Evolutionary conservation across 2,329 filamentous ascomycete genomes (phyloP), one percentile per base, ranked within the genome.

Genomic region (Stagonosporopsis cucurbitacearum): DNA sequence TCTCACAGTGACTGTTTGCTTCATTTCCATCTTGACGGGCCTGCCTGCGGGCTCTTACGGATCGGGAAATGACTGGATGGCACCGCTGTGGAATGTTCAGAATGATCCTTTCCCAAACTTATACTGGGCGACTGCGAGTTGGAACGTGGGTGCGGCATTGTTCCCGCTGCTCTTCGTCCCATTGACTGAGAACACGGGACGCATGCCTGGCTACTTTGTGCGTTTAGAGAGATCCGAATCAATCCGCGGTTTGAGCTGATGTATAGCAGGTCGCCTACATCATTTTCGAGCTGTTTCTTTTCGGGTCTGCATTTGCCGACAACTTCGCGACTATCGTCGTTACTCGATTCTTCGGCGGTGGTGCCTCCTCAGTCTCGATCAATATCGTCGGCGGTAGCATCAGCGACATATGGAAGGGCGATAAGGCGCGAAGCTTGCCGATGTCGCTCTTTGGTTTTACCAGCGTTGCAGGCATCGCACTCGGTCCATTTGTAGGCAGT

Each of bases 401-500:
- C 28, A 70, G 64, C 22, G 68, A 72, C 41, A 60, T 72, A 9
- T 72, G 77, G 77, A 67, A 70, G 30, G 75, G 76, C 0, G 68
- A 76, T n/a, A 71, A 70, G 22, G 77, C 72, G 6, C 69, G 77
- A 5, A 79, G 76, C 52, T 45, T 78, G n/a, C 78, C 78, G 0
- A 78, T 80, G 76, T 77, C 77, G 0, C 62, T 79, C 6, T 80
- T 79, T 33, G 77, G 77, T 0, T 76, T 79, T 30, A 79, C 77
- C 0, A 77, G 72, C 53, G 77, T 80, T 6, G 69, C 77, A 30
- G 77, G 78, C 4, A 79, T 80, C 33, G 76, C 78, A 1, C 61
- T 80, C 6, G 78, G 78, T 0, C 78, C 78, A 0, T 79, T 80
- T 28, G 65, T 79, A 5, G 77, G 78, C 7, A 71, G 71, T 30